Evolutionary conservation across 805 yeast genomes (phyloP).

Genomic region (Citeromyces matritensis): DNA sequence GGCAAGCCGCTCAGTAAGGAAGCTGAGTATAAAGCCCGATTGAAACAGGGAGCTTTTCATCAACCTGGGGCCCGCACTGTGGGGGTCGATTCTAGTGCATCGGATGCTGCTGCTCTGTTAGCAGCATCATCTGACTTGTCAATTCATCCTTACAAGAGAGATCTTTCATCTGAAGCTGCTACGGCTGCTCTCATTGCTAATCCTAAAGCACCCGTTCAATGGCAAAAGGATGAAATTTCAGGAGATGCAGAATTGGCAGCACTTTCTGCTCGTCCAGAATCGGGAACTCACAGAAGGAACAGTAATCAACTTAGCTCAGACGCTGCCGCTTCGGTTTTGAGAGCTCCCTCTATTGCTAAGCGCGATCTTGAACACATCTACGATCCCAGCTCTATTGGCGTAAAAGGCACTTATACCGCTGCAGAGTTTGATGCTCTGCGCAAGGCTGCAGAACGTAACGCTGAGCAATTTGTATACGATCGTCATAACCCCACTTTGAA

Average conservation of each 20-base stretch:
- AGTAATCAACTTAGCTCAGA: constrained; percentile 4
- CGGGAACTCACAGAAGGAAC: constrained; percentile 1
- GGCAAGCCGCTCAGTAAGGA: constrained; percentile 63
- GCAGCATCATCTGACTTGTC: constrained; percentile 56
- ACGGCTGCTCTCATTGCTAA: constrained; percentile 42
- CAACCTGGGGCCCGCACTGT: constrained; percentile 33
- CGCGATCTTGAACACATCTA: too few relatives aligned
- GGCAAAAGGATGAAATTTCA: constrained; percentile 29
- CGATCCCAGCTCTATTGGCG: too few relatives aligned
- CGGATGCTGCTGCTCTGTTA: constrained; percentile 64
- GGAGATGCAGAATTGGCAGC: constrained; percentile 32
- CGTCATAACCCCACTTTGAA: too few relatives aligned
- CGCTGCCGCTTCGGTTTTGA: constrained; percentile 27
- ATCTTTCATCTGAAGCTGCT: constrained; percentile 46
- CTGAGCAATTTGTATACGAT: constrained; percentile 3
- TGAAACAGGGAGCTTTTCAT: constrained; percentile 50
- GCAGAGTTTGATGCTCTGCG: neutral
- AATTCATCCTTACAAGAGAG: constrained; percentile 50
- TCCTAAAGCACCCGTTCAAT: constrained; percentile 18
- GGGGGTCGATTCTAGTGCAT: constrained; percentile 56
- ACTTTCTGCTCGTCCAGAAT: constrained; percentile 12
- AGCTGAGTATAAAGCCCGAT: constrained; percentile 61
- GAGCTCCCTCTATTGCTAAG: too few relatives aligned
- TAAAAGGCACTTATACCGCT: too few relatives aligned
- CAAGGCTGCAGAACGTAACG: constrained; percentile 3